A percentile compares a stretch with the other conserved stretches of the same genome.
phyloP scores from a whole-genome alignment of 1,284 basidiomycete species.

The Boletus albobrunnescens region DNA sequence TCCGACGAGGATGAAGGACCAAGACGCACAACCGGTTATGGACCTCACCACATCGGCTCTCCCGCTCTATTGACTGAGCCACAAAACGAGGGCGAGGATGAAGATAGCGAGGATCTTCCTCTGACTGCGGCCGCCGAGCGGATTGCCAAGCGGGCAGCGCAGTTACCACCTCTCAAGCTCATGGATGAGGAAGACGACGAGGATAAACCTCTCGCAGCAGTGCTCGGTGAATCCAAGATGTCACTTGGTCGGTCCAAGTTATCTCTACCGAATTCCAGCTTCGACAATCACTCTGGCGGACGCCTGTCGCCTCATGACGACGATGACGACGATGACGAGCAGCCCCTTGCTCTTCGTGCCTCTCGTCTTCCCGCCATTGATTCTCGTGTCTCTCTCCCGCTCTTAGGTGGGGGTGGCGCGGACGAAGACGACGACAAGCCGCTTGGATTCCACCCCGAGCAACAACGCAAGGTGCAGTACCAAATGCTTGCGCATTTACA shows the following conservation, averaged over 20 bases:
- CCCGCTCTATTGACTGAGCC: slow-evolving; percentile 14
- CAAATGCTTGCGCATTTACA: slow-evolving; percentile 60
- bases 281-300: slow-evolving; percentile 36
- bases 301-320: slow-evolving; percentile 30
- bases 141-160: slow-evolving; percentile 27
- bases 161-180: slow-evolving; percentile 13
- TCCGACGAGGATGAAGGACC: slow-evolving; percentile 54
- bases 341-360: slow-evolving; percentile 56
- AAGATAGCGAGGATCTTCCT: slow-evolving; percentile 69
- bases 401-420: slow-evolving; percentile 17
- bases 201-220: slow-evolving; percentile 62
- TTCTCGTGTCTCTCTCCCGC: slow-evolving; percentile 27
- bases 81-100: slow-evolving; percentile 30
- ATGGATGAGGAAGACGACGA: slow-evolving; percentile 45
- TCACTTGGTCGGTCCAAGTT: slow-evolving; percentile 47
- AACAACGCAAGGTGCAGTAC: slow-evolving; percentile 70
- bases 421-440: slow-evolving; percentile 51
- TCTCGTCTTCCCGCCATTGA: slow-evolving; percentile 26
- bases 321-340: slow-evolving; percentile 60
- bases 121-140: slow-evolving; percentile 53
- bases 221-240: slow-evolving; percentile 52
- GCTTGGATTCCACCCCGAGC: slow-evolving; percentile 71
- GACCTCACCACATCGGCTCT: slow-evolving; percentile 40
- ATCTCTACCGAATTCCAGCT: slow-evolving; percentile 44
- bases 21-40: slow-evolving; percentile 52